Evolutionary conservation across 805 yeast species (phyloP).

Genomic region (Starmera quercuum): DNA sequence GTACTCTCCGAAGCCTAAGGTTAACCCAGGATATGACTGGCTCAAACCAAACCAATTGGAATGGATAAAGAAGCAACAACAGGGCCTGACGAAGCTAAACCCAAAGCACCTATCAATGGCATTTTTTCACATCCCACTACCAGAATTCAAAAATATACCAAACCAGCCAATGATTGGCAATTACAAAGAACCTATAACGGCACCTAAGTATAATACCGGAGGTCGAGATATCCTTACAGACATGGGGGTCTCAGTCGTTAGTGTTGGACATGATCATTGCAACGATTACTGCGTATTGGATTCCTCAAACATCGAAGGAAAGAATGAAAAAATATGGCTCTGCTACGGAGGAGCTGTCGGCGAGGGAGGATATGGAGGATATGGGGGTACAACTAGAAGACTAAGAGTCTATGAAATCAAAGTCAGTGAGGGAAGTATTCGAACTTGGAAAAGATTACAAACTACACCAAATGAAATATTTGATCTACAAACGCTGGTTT

Average conservation of each 20-base stretch:
- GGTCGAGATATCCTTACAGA: constrained; percentile 50
- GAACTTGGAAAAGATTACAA: constrained; percentile 71
- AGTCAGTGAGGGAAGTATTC: constrained; percentile 30
- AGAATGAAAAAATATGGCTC: constrained; percentile 49
- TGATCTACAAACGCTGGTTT: constrained; percentile 34
- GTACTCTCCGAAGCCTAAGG: constrained; percentile 58
- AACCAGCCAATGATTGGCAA: constrained; percentile 48
- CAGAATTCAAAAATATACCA: constrained; percentile 58
- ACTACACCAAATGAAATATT: constrained; percentile 38
- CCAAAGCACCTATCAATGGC: constrained; percentile 65
- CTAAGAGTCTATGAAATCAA: constrained; percentile 67
- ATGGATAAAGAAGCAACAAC: constrained; percentile 36
- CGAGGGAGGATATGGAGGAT: constrained; percentile 95
- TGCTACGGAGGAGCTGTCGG: constrained; percentile 95
- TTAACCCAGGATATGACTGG: constrained; percentile 80
- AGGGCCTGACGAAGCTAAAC: constrained; percentile 20
- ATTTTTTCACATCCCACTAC: constrained; percentile 90
- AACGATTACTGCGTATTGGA: constrained; percentile 82
- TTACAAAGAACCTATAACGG: constrained; percentile 66
- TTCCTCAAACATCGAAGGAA: constrained; percentile 20
- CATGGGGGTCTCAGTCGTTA: constrained; percentile 66
- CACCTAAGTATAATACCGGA: constrained; percentile 65
- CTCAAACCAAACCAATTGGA: constrained; percentile 62
- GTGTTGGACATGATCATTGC: constrained; percentile 94
- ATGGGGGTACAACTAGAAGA: constrained; percentile 80